Base-by-base conservation (phyloP, 495 filamentous ascomycete species). In the Trichoderma erinaceum region DNA sequence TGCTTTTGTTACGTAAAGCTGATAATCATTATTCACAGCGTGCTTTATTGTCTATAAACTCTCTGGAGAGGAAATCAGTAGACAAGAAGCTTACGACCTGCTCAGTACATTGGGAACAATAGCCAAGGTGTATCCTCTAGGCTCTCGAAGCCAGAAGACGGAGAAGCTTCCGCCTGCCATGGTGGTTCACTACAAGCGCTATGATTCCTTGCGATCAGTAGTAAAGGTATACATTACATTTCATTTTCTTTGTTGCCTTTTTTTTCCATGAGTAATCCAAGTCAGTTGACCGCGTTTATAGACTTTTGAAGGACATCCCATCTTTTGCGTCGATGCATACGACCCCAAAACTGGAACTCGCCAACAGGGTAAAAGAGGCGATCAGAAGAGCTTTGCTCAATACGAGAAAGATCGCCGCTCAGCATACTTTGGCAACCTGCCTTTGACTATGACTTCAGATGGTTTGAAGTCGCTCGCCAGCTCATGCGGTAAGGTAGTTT, bases 401-500 rank as follows among this genome's bases (percentile, higher is more conserved):
- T 82, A 84, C 48, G 82, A 81, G 41, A 43, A 77, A 50, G 83
- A 87, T 68, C 73, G 77, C 7, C 79, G 81, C 50, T 83, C 84
- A 0, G 71, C 87, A 70, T 87, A 81, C 58, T 76, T 87, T 46
- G 82, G 82, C 12, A 77, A 79, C 48, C 69, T 88, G 25, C 81
- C 85, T 10, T 13, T 68, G 5, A 73, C 77, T 29, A 70, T 75
- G 29, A 73, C 74, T 5, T 73, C 83, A 50, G 69, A 75, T 3
- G 69, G 78, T 15, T 66, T 88, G 16, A 46, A 70, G 13, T 69
- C 78, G 0, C 41, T 81, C 23, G 83, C 83, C 64, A 38, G 68
- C 5, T 64, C 69, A 4, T 78, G 79, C 63, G 85, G 85, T 50
- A 65, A 71, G 0, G 77, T 87, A 44, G 38, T 69, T 44, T 68